A percentile compares a stretch with the other conserved stretches of the same genome.
phyloP scores from a whole-genome alignment of 768 basidiomycete species.

The Russula olivacea region DNA sequence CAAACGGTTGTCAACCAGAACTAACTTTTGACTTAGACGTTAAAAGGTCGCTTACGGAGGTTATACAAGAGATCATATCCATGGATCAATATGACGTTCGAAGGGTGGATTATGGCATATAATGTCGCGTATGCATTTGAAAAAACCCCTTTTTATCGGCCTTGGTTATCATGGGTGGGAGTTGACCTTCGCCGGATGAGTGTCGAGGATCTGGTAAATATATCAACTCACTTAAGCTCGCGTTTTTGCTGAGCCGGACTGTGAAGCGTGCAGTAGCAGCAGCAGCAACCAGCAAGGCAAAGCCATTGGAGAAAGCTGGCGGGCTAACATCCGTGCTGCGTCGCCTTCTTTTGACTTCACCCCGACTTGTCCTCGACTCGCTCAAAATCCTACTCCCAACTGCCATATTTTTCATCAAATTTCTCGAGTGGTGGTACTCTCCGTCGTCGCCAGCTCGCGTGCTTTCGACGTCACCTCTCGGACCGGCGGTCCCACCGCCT shows the following conservation, averaged over 20 bases:
- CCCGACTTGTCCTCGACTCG: constrained; percentile 66
- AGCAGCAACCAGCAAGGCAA: constrained; percentile 22
- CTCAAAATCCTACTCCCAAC: constrained; percentile 75
- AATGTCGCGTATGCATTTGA: constrained; percentile 92
- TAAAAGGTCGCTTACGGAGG: constrained; percentile 48
- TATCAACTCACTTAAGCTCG: constrained; percentile 2
- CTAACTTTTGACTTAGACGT: constrained; percentile 36
- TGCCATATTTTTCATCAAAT: constrained; percentile 92
- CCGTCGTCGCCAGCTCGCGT: constrained; percentile 80
- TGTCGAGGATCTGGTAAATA: constrained; percentile 69
- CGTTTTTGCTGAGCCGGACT: constrained; percentile 12
- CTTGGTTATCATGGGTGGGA: constrained; percentile 85
- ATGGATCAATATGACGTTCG: constrained; percentile 69
- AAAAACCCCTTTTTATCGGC: constrained; percentile 76
- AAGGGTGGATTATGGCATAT: constrained; percentile 75
- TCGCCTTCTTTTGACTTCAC: constrained; percentile 46
- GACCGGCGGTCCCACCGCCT: constrained; percentile 72
- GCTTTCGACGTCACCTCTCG: constrained; percentile 54
- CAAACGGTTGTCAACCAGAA: constrained; percentile 7
- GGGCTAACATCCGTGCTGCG: constrained; percentile 42
- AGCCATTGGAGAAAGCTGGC: constrained; percentile 28
- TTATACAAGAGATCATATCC: constrained; percentile 76
- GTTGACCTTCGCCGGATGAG: constrained; percentile 76
- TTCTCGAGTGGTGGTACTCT: constrained; percentile 99
- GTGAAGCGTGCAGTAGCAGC: constrained; percentile 26